Percentiles rank a stretch among this genome's conserved stretches.
These are phyloP conservation scores for Cajanus cajan DNA, from an alignment of 306 rosid species.

Conservation along the genomic window DNA sequence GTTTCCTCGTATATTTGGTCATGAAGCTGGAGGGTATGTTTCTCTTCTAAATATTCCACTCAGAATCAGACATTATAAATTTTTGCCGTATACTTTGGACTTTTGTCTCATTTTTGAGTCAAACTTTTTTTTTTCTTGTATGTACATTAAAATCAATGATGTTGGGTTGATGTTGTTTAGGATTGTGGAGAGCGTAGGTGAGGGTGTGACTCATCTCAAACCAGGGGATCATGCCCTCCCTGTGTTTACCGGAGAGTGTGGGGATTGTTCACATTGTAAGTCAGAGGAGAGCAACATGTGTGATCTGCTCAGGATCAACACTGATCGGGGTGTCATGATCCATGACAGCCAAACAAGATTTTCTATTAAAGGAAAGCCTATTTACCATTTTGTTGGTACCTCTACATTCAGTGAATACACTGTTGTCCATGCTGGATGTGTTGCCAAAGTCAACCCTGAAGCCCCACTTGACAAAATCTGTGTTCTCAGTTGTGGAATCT, in stretches of 20 bases:
- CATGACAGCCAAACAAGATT: conserved; percentile 62
- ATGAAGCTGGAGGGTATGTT: conserved; percentile 91
- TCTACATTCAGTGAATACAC: conserved; percentile 92
- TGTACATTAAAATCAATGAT: not conserved
- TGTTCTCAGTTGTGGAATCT: conserved; percentile 83
- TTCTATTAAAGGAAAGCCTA: conserved; percentile 69
- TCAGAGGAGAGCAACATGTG: conserved; percentile 97
- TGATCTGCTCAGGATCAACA: conserved; percentile 81
- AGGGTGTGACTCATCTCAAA: conserved; percentile 77
- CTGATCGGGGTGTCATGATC: conserved; percentile 81
- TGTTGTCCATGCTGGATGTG: conserved; percentile 71
- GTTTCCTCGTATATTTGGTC: conserved; percentile 94
- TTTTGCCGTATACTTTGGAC: not conserved
- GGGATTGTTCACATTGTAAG: conserved; percentile 77
- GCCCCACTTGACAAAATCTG: conserved; percentile 96
- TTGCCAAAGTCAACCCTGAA: conserved; percentile 78
- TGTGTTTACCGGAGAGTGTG: conserved; percentile 89
- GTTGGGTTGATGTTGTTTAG: conserved; percentile 31
- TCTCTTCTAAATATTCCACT: not conserved
- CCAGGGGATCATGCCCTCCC: conserved; percentile 93
- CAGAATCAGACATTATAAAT: not conserved
- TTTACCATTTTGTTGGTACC: conserved; percentile 82
- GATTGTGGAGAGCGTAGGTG: conserved; percentile 81
- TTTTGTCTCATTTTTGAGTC: not conserved
- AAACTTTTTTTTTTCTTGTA: not conserved